Evolutionary conservation across 257 asterid species (phyloP), one percentile per base, ranked within the genome.

Genomic region (Paraleonurus japonicus): DNA sequence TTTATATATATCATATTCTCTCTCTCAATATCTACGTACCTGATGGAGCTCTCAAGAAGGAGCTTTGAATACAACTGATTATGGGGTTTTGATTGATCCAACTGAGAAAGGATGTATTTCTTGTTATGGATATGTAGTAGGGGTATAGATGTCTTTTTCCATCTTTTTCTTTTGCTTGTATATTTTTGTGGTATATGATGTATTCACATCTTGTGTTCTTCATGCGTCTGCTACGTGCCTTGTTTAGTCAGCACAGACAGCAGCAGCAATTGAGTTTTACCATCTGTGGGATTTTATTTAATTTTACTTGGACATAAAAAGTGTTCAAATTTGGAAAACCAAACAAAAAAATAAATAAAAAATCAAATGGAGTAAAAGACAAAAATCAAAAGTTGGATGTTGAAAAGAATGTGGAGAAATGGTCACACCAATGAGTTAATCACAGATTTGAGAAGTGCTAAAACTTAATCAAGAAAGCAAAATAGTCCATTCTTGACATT

Each of bases 101-200:
- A 75, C 41, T 11, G 55, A 68, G 75, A 51, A 59, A 65, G 39
- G 61, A 24, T 64, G 20, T 35, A 13, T 59, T 15, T 6, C 28
- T 70, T 70, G 65, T 65, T 79, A 79, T 70, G 61, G 33, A 70
- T 69, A 60, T 65, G 55, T 17, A 61, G 48, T 71, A 59, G 68
- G 71, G 59, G 48, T 58, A 71, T 69, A 71, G 63, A 19, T 35
- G 43, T 17, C 65, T 27, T 9, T 71, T 45, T 45, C 4, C 53
- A 27, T 32, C 62, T 26, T 68, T 37, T 64, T 78, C 69, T 72
- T 69, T 71, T 47, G 72, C 72, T 81, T 78, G 85, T 81, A 81
- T 75, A 78, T 72, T 67, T 76, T 59, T 68, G 74, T 55, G 63
- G 16, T 61, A 5, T 60, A 32, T 72, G 5, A 67, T 60, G 63